A percentile compares a stretch with the other conserved stretches of the same genome.
Conservation (phyloP, 2,329 filamentous ascomycete species). For the Ophiocordyceps robertsii region DNA sequence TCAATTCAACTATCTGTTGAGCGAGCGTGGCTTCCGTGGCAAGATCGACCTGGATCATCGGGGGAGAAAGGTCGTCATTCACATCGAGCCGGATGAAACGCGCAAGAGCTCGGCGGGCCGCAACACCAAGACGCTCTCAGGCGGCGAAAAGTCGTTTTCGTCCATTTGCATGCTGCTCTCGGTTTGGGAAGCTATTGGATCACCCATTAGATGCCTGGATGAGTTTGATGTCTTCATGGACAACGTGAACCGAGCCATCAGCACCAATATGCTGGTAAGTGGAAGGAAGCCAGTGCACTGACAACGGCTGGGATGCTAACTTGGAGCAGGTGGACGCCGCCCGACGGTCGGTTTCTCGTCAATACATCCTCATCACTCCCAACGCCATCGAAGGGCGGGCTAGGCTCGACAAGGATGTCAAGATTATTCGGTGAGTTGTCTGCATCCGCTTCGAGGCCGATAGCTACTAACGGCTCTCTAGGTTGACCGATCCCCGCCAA, state of each 20-base stretch:
- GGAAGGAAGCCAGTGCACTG: background rate
- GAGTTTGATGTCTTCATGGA: slow-evolving; percentile 99
- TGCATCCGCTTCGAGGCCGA: background rate
- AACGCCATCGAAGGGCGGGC: slow-evolving; percentile 59
- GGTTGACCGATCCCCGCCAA: slow-evolving; percentile 47
- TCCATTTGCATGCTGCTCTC: slow-evolving; percentile 87
- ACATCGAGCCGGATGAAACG: slow-evolving; percentile 60
- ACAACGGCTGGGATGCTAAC: background rate
- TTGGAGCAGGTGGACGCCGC: slow-evolving; percentile 62
- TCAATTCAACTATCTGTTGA: slow-evolving; percentile 79
- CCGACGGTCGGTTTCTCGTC: slow-evolving; percentile 71
- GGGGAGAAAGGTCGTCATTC: slow-evolving; percentile 60
- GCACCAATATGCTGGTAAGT: slow-evolving; percentile 83
- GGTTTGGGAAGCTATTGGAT: slow-evolving; percentile 97
- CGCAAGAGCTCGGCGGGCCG: slow-evolving; percentile 57
- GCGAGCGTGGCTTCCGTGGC: slow-evolving; percentile 80
- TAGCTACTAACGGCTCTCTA: slow-evolving; percentile 12
- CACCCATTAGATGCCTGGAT: slow-evolving; percentile 84
- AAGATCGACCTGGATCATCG: slow-evolving; percentile 66
- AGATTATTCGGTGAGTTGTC: slow-evolving; percentile 54
- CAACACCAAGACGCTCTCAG: slow-evolving; percentile 83
- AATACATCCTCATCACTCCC: slow-evolving; percentile 94
- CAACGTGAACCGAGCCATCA: slow-evolving; percentile 83
- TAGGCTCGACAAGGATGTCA: slow-evolving; percentile 54
- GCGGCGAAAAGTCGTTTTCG: slow-evolving; percentile 95